These are phyloP conservation scores for Penicillium paradoxum DNA, from an alignment of 495 filamentous ascomycete genomes.

Conservation along the genomic window DNA sequence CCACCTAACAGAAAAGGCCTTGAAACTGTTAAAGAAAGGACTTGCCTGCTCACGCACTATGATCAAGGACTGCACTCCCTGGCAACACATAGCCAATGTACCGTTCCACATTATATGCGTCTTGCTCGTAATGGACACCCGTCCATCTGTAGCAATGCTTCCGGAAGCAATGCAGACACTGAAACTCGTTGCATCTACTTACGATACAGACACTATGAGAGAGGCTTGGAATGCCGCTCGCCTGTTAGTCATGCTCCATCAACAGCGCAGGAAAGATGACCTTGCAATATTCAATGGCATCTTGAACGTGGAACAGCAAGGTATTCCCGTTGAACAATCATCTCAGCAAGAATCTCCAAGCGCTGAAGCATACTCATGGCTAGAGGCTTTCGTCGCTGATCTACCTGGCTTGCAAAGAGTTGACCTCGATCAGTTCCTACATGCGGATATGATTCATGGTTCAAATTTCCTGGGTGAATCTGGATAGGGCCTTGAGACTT, in stretches of 20 bases:
- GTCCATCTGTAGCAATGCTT: slow-evolving; percentile 39
- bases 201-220: slow-evolving; percentile 39
- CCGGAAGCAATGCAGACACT: slow-evolving; percentile 44
- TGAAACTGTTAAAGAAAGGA: slow-evolving; percentile 22
- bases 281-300: slow-evolving; percentile 21
- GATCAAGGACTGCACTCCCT: slow-evolving; percentile 33
- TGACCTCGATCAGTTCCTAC: slow-evolving; percentile 33
- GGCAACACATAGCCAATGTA: slow-evolving; percentile 49
- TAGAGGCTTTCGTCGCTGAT: slow-evolving; percentile 37
- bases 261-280: slow-evolving; percentile 32
- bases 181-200: slow-evolving; percentile 33
- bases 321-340: slow-evolving; percentile 3
- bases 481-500: no score
- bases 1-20: slow-evolving; percentile 21
- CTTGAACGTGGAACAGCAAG: slow-evolving; percentile 6
- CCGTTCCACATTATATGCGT: slow-evolving; percentile 50
- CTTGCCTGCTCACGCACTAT: slow-evolving; percentile 33
- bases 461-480: slow-evolving; percentile 8
- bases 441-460: slow-evolving; percentile 25
- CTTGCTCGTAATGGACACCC: slow-evolving; percentile 46
- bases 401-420: slow-evolving; percentile 32
- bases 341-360: slow-evolving; percentile 15
- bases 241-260: slow-evolving; percentile 35
- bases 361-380: slow-evolving; percentile 29
- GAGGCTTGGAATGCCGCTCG: slow-evolving; percentile 46